phyloP scores from a whole-genome alignment of 495 filamentous ascomycete genomes.

The Trichoderma erinaceum region DNA sequence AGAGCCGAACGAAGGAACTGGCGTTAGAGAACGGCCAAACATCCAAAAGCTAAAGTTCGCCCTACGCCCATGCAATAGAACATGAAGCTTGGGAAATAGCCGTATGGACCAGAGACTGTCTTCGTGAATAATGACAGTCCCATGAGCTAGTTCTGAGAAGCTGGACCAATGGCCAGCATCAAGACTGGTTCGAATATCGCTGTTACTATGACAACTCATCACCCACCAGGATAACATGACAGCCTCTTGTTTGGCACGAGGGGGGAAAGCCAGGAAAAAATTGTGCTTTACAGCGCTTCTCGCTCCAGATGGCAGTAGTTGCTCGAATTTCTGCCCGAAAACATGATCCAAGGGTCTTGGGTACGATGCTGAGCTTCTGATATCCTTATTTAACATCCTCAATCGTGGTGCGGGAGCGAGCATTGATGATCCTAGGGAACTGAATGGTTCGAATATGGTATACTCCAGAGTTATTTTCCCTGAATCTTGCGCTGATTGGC shows the following conservation, averaged over 20 bases:
- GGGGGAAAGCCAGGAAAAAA: constrained; percentile 31
- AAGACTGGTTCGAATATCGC: constrained; percentile 24
- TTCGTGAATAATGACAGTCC: constrained; percentile 35
- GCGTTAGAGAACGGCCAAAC: constrained; percentile 15
- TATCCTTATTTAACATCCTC: background rate
- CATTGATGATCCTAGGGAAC: background rate
- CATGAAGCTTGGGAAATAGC: constrained; percentile 24
- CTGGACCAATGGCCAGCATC: constrained; percentile 27
- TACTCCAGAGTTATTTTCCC: background rate
- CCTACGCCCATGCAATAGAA: constrained; percentile 18
- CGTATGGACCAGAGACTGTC: constrained; percentile 24
- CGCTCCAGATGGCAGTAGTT: background rate
- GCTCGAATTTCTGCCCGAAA: constrained; percentile 8
- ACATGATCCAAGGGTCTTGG: background rate
- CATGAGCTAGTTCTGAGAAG: constrained; percentile 20
- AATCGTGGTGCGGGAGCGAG: background rate
- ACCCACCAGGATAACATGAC: constrained; percentile 26
- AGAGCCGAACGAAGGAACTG: background rate
- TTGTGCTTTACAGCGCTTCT: constrained; percentile 20
- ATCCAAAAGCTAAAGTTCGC: constrained; percentile 21
- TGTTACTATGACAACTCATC: constrained; percentile 23
- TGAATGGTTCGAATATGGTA: background rate
- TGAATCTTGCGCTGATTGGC: background rate
- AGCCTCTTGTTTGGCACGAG: constrained; percentile 14
- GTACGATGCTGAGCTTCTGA: background rate